These are phyloP conservation scores for Panicum hallii DNA, from an alignment of 202 grass and related monocot species.

Conservation along the genomic window DNA sequence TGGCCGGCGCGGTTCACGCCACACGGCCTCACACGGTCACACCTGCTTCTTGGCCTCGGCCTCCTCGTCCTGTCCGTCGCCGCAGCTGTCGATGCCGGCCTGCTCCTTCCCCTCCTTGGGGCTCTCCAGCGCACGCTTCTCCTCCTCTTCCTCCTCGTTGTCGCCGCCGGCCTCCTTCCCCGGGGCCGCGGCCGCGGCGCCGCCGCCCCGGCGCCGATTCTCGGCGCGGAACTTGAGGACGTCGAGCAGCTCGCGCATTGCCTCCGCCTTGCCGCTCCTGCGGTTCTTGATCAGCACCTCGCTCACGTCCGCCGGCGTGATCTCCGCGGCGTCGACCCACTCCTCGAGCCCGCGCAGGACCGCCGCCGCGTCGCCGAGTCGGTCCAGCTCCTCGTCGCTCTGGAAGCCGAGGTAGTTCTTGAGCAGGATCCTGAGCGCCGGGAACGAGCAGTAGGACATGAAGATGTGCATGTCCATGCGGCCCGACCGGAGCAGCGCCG, in stretches of 20 bases:
- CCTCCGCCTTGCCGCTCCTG: constrained; percentile 48
- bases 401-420: constrained; percentile 75
- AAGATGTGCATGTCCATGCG: constrained; percentile 98
- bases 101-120: constrained; percentile 64
- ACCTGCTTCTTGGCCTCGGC: constrained; percentile 47
- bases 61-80: constrained; percentile 53
- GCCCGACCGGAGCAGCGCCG: constrained; percentile 85
- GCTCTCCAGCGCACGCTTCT: constrained; percentile 85
- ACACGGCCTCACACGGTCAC: constrained; percentile 27
- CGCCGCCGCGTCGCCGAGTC: background rate
- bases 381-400: constrained; percentile 36
- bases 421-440: constrained; percentile 78
- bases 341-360: constrained; percentile 49
- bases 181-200: background rate
- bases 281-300: constrained; percentile 95
- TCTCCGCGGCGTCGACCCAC: constrained; percentile 69
- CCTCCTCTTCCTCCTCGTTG: constrained; percentile 61
- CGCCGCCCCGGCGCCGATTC: constrained; percentile 34
- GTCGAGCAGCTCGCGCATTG: constrained; percentile 54
- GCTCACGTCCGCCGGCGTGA: constrained; percentile 91
- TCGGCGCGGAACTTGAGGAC: constrained; percentile 50
- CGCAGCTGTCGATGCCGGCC: constrained; percentile 46
- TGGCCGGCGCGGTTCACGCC: background rate
- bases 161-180: constrained; percentile 15
- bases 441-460: constrained; percentile 87